A percentile compares a stretch with the other conserved stretches of the same genome.
phyloP scores from a whole-genome alignment of 345 rosid genomes.

The Salix purpurea region DNA sequence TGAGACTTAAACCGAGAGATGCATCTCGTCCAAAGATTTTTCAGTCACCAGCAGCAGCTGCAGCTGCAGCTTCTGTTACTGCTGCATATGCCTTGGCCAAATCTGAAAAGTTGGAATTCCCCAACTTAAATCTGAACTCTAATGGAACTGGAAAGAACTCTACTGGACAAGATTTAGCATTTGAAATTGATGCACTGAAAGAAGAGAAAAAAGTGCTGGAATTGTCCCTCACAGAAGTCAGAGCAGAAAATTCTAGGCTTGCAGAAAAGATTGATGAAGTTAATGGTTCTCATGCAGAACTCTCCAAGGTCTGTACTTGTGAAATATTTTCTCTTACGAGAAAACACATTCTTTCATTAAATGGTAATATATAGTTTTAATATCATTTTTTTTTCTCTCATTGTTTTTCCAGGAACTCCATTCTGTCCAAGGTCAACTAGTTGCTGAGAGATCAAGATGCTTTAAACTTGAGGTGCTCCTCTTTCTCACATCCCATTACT shows the following conservation, averaged over 20 bases:
- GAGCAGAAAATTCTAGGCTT: slow-evolving; percentile 54
- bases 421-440: slow-evolving; percentile 85
- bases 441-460: slow-evolving; percentile 95
- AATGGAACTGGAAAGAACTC: slow-evolving; percentile 35
- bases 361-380: not conserved
- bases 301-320: slow-evolving; percentile 56
- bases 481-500: not conserved
- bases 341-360: not conserved
- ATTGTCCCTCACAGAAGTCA: slow-evolving; percentile 48
- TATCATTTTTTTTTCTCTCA: slow-evolving; percentile 8
- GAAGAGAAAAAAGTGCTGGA: slow-evolving; percentile 66
- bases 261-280: slow-evolving; percentile 74
- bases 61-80: slow-evolving; percentile 95
- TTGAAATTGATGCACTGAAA: slow-evolving; percentile 48
- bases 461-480: slow-evolving; percentile 82
- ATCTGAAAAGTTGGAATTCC: slow-evolving; percentile 63
- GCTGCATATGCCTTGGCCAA: slow-evolving; percentile 94
- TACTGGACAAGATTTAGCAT: slow-evolving; percentile 36
- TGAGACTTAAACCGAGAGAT: slow-evolving; percentile 75
- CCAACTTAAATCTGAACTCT: slow-evolving; percentile 30
- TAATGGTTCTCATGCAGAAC: slow-evolving; percentile 58
- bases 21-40: slow-evolving; percentile 66
- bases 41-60: slow-evolving; percentile 94
- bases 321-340: not conserved
- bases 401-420: slow-evolving; percentile 59